Evolutionary conservation across 805 yeast genomes (phyloP).

Genomic region (Saccharomyces eubayanus): DNA sequence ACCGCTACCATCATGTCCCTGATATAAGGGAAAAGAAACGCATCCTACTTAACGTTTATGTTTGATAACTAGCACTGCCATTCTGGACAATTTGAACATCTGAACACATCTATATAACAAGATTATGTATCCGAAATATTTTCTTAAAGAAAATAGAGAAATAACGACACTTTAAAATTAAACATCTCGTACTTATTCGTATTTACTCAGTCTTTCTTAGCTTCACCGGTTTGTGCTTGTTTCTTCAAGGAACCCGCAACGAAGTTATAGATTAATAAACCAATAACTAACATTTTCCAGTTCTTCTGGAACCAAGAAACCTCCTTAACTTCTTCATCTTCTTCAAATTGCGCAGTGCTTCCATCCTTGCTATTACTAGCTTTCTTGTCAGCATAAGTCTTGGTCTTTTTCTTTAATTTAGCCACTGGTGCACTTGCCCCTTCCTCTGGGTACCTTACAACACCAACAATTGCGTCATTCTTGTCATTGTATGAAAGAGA

Average conservation of each 20-base stretch:
- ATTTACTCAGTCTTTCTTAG: neutral
- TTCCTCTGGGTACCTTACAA: slow-evolving; percentile 7
- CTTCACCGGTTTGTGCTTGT: neutral
- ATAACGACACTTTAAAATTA: neutral
- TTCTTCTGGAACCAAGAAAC: slow-evolving; percentile 24
- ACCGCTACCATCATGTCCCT: neutral
- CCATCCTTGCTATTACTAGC: slow-evolving; percentile 5
- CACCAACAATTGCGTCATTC: slow-evolving; percentile 14
- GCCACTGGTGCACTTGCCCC: slow-evolving; percentile 20
- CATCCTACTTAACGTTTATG: neutral
- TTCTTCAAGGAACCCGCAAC: slow-evolving; percentile 1
- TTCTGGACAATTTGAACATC: neutral
- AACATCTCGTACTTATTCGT: neutral
- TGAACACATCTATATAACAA: neutral
- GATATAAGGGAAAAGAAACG: neutral
- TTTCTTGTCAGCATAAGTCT: slow-evolving; percentile 27
- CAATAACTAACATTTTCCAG: slow-evolving; percentile 26
- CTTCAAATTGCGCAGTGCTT: slow-evolving; percentile 15
- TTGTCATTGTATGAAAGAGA: slow-evolving; percentile 14
- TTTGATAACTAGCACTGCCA: neutral
- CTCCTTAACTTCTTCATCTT: slow-evolving; percentile 15
- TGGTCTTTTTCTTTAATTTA: slow-evolving; percentile 23
- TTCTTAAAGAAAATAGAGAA: neutral
- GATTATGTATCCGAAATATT: neutral
- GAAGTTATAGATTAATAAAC: slow-evolving; percentile 18